Percentiles rank a stretch among this genome's conserved stretches.
Conservation (phyloP, 177 flowering plant species). For the Vitis hybrid region DNA sequence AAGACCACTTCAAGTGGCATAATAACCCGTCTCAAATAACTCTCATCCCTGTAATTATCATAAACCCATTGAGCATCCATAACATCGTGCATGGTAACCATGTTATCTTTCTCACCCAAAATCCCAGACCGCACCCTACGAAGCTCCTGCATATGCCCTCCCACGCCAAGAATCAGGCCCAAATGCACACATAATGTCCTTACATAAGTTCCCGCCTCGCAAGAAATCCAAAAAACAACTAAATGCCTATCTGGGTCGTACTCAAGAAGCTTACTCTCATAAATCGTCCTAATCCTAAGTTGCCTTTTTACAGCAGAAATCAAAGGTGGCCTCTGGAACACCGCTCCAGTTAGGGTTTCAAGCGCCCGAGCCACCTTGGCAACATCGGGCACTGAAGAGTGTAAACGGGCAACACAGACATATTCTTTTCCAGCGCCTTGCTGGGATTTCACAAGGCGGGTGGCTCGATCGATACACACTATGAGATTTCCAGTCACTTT, state of each 20-base stretch:
- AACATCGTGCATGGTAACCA: constrained; percentile 96
- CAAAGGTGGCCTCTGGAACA: constrained; percentile 83
- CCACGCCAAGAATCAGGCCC: constrained; percentile 86
- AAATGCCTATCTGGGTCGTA: constrained; percentile 74
- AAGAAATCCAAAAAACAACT: constrained; percentile 92
- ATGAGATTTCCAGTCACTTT: constrained; percentile 90
- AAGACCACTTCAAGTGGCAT: constrained; percentile 84
- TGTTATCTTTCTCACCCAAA: constrained; percentile 86
- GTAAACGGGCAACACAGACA: constrained; percentile 83
- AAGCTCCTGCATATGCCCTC: constrained; percentile 94
- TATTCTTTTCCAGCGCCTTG: constrained; percentile 96
- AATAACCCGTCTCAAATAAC: constrained; percentile 73
- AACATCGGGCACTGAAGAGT: constrained; percentile 68
- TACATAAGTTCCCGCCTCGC: constrained; percentile 95
- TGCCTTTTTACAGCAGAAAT: constrained; percentile 91
- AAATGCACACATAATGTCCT: constrained; percentile 90
- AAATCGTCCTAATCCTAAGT: constrained; percentile 83
- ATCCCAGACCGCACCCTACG: constrained; percentile 88
- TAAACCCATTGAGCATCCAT: constrained; percentile 89
- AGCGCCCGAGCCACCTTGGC: constrained; percentile 77
- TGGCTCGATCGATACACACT: constrained; percentile 88
- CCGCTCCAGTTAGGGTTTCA: constrained; percentile 81
- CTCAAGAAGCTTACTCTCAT: constrained; percentile 87
- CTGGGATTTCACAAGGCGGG: constrained; percentile 86
- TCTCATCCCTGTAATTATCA: constrained; percentile 80